Conservation (phyloP, 2,329 filamentous ascomycete genomes). For the Coniella lustricola region DNA sequence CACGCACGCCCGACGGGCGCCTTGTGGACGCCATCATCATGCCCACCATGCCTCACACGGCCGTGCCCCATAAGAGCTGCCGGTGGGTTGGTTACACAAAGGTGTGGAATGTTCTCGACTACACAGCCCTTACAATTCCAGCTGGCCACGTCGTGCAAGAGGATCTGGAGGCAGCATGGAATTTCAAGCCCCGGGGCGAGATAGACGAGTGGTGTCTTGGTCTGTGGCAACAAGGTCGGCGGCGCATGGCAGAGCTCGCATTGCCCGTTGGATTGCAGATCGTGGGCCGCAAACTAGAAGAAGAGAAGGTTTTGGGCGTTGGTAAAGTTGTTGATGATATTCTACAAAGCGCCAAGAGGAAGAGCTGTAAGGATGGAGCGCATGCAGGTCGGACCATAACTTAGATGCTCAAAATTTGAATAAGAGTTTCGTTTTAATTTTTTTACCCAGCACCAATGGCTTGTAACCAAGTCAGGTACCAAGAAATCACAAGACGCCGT, state of each 20-base stretch:
- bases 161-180: conserved; percentile 29
- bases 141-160: conserved; percentile 38
- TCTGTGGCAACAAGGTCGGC: conserved; percentile 36
- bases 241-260: conserved; percentile 28
- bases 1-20: conserved; percentile 35
- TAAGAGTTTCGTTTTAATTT: too few species aligned
- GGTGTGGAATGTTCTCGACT: conserved; percentile 57
- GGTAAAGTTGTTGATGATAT: conserved; percentile 29
- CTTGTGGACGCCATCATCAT: conserved; percentile 49
- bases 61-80: conserved; percentile 36
- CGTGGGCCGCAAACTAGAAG: conserved; percentile 42
- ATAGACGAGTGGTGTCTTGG: conserved; percentile 45
- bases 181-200: conserved; percentile 40
- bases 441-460: too few species aligned
- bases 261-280: conserved; percentile 48
- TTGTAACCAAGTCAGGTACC: too few species aligned
- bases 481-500: too few species aligned
- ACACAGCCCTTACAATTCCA: conserved; percentile 50
- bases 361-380: too few species aligned
- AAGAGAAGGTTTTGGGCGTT: conserved; percentile 46
- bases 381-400: too few species aligned
- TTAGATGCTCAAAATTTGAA: too few species aligned
- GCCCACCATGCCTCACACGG: conserved; percentile 54
- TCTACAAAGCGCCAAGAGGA: too few species aligned
- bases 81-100: conserved; percentile 54